A percentile compares a stretch with the other conserved stretches of the same genome.
These are phyloP conservation scores for Scutellaria minor DNA, from an alignment of 257 asterid species.

Conservation along the genomic window DNA sequence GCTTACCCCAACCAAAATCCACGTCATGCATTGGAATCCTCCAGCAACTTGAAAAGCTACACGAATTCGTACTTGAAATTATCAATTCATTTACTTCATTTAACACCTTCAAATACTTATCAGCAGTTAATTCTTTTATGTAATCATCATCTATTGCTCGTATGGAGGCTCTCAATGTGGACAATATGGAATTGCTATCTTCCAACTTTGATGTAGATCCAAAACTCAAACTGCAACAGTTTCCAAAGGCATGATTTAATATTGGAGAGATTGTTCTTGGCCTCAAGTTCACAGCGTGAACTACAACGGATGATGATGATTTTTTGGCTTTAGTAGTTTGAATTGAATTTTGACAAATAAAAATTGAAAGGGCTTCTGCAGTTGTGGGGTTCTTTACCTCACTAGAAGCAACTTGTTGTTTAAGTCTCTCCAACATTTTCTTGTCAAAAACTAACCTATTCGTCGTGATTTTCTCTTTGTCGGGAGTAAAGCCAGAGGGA, in stretches of 20 bases:
- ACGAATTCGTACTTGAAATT: no score
- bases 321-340: neutral
- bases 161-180: no score
- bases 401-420: neutral
- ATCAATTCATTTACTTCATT: no score
- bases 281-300: neutral
- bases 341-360: neutral
- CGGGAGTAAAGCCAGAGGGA: no score
- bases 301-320: neutral
- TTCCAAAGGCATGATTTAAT: neutral
- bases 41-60: no score
- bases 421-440: neutral
- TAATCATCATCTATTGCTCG: no score
- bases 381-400: no score
- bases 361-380: neutral
- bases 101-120: no score
- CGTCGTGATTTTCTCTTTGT: neutral
- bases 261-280: neutral
- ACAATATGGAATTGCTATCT: neutral
- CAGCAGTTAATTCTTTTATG: no score
- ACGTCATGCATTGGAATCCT: no score
- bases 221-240: neutral
- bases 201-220: neutral
- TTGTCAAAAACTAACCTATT: conserved; percentile 12
- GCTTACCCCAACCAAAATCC: no score